Evolutionary conservation across 768 basidiomycete species (phyloP).

Genomic region (Lentinula edodes): DNA sequence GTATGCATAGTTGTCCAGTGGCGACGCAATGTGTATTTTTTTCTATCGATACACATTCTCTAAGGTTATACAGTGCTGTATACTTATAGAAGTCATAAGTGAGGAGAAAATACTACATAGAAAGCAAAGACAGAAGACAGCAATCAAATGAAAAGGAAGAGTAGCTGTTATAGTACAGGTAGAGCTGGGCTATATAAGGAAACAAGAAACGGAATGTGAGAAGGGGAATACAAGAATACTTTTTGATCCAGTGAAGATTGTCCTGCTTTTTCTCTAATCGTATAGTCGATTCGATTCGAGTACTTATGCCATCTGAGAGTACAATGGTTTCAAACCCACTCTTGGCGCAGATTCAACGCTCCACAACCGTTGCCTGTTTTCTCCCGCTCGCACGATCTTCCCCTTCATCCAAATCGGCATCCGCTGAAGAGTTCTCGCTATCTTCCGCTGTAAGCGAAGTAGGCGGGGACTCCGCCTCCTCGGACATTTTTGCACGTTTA

Average conservation of each 20-base stretch:
- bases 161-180: neutral
- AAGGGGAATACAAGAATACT: neutral
- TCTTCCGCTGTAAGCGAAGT: conserved; percentile 5
- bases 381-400: neutral
- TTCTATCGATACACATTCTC: neutral
- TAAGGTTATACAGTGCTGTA: neutral
- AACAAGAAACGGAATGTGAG: neutral
- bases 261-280: neutral
- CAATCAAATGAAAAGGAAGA: neutral
- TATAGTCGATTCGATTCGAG: neutral
- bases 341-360: neutral
- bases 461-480: conserved; percentile 4
- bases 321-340: neutral
- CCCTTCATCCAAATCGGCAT: neutral
- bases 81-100: no score
- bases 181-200: neutral
- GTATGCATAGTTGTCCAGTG: no score
- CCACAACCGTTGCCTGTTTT: neutral
- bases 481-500: conserved; percentile 5
- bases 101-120: no score
- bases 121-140: neutral
- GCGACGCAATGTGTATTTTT: no score
- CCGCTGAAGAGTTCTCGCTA: conserved; percentile 2
- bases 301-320: neutral
- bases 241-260: neutral